Evolutionary conservation across 2,329 filamentous ascomycete genomes (phyloP), one percentile per base, ranked within the genome.

Genomic region (Claviceps sp.): DNA sequence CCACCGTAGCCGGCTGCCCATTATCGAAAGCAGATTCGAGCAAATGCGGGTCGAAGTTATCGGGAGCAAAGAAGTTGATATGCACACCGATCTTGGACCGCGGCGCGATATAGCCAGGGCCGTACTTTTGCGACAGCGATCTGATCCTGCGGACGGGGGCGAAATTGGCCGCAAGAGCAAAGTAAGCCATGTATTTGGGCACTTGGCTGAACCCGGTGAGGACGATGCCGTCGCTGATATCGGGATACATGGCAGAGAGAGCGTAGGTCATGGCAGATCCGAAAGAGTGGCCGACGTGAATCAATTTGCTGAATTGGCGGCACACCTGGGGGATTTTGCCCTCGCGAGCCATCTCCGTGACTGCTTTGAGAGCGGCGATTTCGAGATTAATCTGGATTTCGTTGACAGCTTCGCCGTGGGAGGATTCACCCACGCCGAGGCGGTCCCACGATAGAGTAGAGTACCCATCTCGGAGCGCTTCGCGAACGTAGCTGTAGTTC

Each of bases 201-300:
- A 74, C 73, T 42, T 73, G 70, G 16, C 73, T 72, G 65, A 78
- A 85, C 1, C 81, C 81, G 1, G 80, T 83, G 6, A 85, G 69
- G 50, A 81, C 65, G 42, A 84, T 69, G 41, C 73, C 78, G 55
- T 84, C 74, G 40, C 75, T 78, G 52, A 77, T 66, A 51, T 70
- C 60, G 1, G 79, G 78, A 58, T 79, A 68, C 53, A 68, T 61
- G 47, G 71, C 70, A 7, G 76, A 73, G 19, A 85, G 68, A 47
- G 66, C 71, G 63, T 80, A 82, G 2, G 73, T 76, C 57, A 80
- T 76, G 5, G 73, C 65, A 0, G 79, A 80, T 37, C 82, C 82
- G 57, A 81, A 85, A 0, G 76, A 81, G 67, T 85, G 81, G 13
- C 81, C 82, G 16, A 82, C 70, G 61, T 85, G 81, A 8, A 81